A percentile compares a stretch with the other conserved stretches of the same genome.
Conservation (phyloP, 306 rosid species). For the Trifolium subterraneum region DNA sequence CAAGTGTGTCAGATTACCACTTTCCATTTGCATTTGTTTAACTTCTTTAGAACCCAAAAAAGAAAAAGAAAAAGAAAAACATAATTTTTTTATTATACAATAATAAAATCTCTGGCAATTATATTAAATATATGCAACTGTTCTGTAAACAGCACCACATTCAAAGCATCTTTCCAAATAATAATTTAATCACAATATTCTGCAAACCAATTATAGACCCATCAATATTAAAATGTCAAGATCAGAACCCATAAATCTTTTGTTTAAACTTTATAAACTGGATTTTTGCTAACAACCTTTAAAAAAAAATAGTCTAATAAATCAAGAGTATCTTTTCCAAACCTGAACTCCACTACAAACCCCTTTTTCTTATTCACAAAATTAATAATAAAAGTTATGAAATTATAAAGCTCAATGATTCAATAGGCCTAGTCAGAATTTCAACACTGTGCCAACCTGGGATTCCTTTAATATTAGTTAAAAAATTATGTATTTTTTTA, state of each 20-base stretch:
- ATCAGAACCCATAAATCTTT: slow-evolving; percentile 56
- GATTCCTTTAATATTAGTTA: slow-evolving; percentile 55
- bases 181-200: slow-evolving; percentile 60
- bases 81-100: slow-evolving; percentile 5
- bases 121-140: slow-evolving; percentile 44
- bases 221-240: slow-evolving; percentile 49
- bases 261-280: slow-evolving; percentile 59
- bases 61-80: neutral
- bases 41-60: neutral
- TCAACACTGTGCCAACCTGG: slow-evolving; percentile 90
- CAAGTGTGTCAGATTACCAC: slow-evolving; percentile 72
- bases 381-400: slow-evolving; percentile 51
- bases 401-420: slow-evolving; percentile 63
- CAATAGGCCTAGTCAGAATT: slow-evolving; percentile 90
- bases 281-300: slow-evolving; percentile 71
- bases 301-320: slow-evolving; percentile 44
- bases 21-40: slow-evolving; percentile 45
- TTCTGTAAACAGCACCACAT: slow-evolving; percentile 64
- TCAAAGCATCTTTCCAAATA: slow-evolving; percentile 79
- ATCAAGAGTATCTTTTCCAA: slow-evolving; percentile 68
- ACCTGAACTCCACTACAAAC: slow-evolving; percentile 81
- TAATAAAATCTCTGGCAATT: slow-evolving; percentile 32
- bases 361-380: slow-evolving; percentile 46
- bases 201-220: slow-evolving; percentile 70
- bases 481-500: slow-evolving; percentile 8